Percentiles rank a stretch among this genome's conserved stretches.
Evolutionary conservation across 139 green algal species (phyloP).

Genomic region (Axilococcus clingmanii): DNA sequence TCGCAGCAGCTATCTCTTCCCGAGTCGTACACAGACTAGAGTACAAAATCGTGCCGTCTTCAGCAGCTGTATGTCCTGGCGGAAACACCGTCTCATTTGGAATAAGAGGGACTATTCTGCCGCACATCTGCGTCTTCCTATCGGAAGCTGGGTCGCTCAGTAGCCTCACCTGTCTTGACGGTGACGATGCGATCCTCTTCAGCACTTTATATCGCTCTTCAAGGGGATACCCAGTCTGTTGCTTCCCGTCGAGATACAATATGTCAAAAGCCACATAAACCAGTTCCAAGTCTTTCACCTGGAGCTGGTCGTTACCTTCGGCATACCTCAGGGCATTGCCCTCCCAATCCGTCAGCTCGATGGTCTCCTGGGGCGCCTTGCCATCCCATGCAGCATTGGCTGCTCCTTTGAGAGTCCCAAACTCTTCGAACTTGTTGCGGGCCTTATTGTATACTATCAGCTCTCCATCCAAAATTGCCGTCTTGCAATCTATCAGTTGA

Average conservation of each 20-base stretch:
- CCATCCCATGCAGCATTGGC: neutral
- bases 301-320: conserved; percentile 4
- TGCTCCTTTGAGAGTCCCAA: conserved; percentile 1
- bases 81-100: conserved; percentile 22
- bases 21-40: neutral
- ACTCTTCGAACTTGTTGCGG: conserved; percentile 4
- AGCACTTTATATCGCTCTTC: conserved; percentile 49
- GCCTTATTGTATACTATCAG: conserved; percentile 37
- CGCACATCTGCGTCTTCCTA: conserved; percentile 11
- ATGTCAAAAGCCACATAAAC: conserved; percentile 78
- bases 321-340: neutral
- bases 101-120: conserved; percentile 32
- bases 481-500: conserved; percentile 16
- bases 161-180: no score
- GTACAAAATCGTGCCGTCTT: neutral
- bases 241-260: conserved; percentile 43
- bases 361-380: neutral
- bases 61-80: neutral
- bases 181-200: no score
- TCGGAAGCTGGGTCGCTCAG: no score
- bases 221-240: conserved; percentile 26
- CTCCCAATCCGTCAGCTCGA: neutral
- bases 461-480: conserved; percentile 43
- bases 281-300: conserved; percentile 40
- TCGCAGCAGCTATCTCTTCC: neutral